Percentiles rank a stretch among this genome's conserved stretches.
These are phyloP conservation scores for Hydrangea macrophylla DNA, from an alignment of 148 eudicot species.

Conservation along the genomic window DNA sequence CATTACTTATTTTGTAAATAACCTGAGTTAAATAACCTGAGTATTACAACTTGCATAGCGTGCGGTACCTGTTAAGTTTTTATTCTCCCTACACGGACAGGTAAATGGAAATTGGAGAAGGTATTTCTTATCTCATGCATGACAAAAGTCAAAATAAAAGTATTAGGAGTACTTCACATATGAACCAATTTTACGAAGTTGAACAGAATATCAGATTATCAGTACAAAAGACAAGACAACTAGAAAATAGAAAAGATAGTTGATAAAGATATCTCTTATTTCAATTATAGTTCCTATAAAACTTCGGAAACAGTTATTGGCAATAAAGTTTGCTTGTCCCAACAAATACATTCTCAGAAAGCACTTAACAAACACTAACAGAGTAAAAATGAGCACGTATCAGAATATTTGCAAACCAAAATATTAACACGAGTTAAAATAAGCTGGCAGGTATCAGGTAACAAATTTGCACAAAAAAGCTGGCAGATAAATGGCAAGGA, in stretches of 20 bases:
- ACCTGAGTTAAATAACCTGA: conserved; percentile 30
- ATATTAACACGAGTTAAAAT: neutral
- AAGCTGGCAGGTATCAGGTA: neutral
- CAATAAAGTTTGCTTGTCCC: neutral
- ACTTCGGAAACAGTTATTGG: neutral
- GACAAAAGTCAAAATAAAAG: neutral
- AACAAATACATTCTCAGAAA: no score
- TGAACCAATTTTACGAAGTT: neutral
- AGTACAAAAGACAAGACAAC: neutral
- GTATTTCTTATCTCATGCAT: neutral
- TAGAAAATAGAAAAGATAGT: neutral
- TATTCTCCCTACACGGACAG: conserved; percentile 71
- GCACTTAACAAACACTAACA: no score
- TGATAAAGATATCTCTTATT: neutral
- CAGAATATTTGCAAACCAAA: neutral
- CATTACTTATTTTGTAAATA: no score
- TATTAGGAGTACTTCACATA: neutral
- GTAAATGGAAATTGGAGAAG: neutral
- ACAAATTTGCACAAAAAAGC: neutral
- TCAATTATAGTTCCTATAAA: no score
- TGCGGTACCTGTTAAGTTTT: conserved; percentile 95
- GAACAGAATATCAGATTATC: neutral
- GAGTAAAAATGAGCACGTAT: neutral
- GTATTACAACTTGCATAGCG: conserved; percentile 99
- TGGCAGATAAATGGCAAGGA: neutral